phyloP scores from a whole-genome alignment of 2,329 filamentous ascomycete genomes.

The Phyllosticta ampelicida region DNA sequence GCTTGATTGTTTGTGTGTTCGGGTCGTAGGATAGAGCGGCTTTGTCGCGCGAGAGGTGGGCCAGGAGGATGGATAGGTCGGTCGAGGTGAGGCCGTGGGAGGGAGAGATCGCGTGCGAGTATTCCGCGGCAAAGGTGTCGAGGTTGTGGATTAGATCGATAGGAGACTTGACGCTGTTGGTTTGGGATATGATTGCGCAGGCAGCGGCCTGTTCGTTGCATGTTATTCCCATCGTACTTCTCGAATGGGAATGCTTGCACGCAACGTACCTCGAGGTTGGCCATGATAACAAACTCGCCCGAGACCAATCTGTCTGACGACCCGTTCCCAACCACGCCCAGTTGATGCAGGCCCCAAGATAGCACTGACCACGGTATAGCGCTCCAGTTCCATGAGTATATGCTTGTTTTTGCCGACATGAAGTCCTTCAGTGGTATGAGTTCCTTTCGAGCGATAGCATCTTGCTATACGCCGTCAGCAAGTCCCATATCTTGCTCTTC shows the following conservation, averaged over 20 bases:
- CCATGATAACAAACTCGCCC: constrained; percentile 56
- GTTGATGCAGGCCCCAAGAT: constrained; percentile 62
- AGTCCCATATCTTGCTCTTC: background rate
- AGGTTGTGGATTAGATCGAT: constrained; percentile 26
- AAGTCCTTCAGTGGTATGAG: constrained; percentile 66
- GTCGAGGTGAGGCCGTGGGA: constrained; percentile 30
- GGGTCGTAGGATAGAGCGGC: constrained; percentile 68
- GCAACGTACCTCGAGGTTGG: constrained; percentile 45
- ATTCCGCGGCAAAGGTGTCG: constrained; percentile 24
- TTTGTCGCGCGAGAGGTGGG: constrained; percentile 43
- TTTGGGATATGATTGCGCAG: constrained; percentile 28
- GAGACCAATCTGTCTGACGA: constrained; percentile 47
- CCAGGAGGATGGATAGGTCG: constrained; percentile 65
- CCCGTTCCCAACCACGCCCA: constrained; percentile 48
- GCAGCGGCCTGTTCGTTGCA: constrained; percentile 24
- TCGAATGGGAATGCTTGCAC: background rate
- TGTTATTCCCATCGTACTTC: background rate
- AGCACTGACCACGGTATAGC: constrained; percentile 59
- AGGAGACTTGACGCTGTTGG: constrained; percentile 22
- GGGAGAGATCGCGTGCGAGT: constrained; percentile 20
- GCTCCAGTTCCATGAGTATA: constrained; percentile 62
- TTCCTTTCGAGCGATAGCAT: constrained; percentile 58
- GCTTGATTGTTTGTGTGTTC: constrained; percentile 65
- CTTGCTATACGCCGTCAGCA: constrained; percentile 35
- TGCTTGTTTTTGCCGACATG: constrained; percentile 51